Conservation (phyloP, 2,329 filamentous ascomycete genomes). For the Epichloe baconii region DNA sequence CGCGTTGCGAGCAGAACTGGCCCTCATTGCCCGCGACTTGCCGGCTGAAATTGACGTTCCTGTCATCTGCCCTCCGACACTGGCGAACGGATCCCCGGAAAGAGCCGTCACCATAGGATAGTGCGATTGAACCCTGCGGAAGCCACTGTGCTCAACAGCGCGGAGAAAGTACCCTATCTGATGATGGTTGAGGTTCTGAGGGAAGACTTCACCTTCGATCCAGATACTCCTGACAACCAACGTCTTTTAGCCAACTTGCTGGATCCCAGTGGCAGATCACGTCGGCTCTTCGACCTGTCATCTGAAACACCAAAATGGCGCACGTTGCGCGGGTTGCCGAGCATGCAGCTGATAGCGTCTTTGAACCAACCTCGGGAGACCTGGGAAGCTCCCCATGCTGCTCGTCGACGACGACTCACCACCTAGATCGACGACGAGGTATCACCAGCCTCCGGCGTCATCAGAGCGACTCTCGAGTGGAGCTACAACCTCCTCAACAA, state of each 20-base stretch:
- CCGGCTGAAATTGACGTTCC: slow-evolving; percentile 77
- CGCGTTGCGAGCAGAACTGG: slow-evolving; percentile 67
- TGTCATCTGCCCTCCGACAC: slow-evolving; percentile 62
- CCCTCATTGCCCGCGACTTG: slow-evolving; percentile 66
- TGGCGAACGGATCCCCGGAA: slow-evolving; percentile 60
- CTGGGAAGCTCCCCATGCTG: slow-evolving; percentile 59
- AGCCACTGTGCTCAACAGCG: slow-evolving; percentile 74
- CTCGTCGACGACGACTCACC: slow-evolving; percentile 39
- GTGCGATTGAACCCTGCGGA: slow-evolving; percentile 74
- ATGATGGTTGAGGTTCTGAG: slow-evolving; percentile 73
- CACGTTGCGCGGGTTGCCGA: slow-evolving; percentile 29
- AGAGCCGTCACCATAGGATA: slow-evolving; percentile 69
- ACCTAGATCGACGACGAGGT: slow-evolving; percentile 15
- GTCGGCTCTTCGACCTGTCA: slow-evolving; percentile 51
- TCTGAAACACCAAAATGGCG: slow-evolving; percentile 48
- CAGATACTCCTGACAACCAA: slow-evolving; percentile 59
- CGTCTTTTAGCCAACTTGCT: slow-evolving; percentile 46
- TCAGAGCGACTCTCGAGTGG: slow-evolving; percentile 48
- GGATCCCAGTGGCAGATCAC: slow-evolving; percentile 41
- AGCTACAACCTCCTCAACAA: slow-evolving; percentile 44
- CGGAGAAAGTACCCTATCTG: slow-evolving; percentile 73
- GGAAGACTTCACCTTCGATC: slow-evolving; percentile 75
- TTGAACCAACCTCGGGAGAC: slow-evolving; percentile 71
- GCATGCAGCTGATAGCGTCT: slow-evolving; percentile 55
- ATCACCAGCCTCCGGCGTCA: slow-evolving; percentile 18